Evolutionary conservation across 768 basidiomycete species (phyloP), one percentile per base, ranked within the genome.

Genomic region (Neoboletus subvelutipes): DNA sequence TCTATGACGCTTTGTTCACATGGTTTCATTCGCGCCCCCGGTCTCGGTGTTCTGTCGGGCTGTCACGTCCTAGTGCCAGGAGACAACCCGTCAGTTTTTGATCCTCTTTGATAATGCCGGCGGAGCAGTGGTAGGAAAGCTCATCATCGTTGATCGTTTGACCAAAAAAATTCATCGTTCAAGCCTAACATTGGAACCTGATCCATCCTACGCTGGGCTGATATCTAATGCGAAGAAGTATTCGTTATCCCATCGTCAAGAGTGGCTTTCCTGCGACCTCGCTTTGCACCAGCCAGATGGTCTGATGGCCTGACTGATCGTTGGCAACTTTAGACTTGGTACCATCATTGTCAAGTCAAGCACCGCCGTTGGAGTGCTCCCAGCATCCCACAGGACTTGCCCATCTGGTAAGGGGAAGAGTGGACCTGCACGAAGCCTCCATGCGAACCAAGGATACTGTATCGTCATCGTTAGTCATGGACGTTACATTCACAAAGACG

Each of bases 1-100:
- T 13, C n/a, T n/a, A n/a, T n/a, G n/a, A n/a, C n/a, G 37, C 33
- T 9, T 28, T 63, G 36, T 57, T 57, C 34, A 56, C 62, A 2
- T 48, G 0, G 24, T 56, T 55, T 31, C 57, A 29, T 39, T 20
- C 45, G 15, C 39, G 13, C 29, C 0, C 15, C 9, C 26, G 5
- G 17, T n/a, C 33, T 26, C 17, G 10, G 33, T 26, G 10, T 11
- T 41, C 41, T 13, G n/a, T 41, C 20, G 41, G 37, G 12, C 12
- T 12, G 41, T 22, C 22, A 41, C 40, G 11, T 41, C 20, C 40
- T 22, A 5, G 9, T 41, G 10, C 20, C 41, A 15, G 20, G 22
- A 24, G 12, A 15, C 12, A 22, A 22, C 22, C n/a, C n/a, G 5
- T n/a, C 40, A 10, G n/a, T 22, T 22, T 41, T 11, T 41, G 10